Evolutionary conservation across 345 rosid genomes (phyloP).

Genomic region (Aquilaria yunnanensis): DNA sequence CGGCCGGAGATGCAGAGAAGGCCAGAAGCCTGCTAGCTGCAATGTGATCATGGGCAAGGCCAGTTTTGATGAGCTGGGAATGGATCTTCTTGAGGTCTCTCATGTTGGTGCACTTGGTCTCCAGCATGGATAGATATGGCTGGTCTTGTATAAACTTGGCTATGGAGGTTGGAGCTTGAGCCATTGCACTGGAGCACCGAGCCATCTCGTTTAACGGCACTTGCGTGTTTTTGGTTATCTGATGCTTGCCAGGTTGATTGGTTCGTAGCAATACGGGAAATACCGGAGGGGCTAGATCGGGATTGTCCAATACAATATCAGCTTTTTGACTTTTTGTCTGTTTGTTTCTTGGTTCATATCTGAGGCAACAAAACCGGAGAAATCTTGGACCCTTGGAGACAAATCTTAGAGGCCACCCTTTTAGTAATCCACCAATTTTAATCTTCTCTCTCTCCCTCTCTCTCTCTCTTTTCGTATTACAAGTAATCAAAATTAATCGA

Average conservation of each 20-base stretch:
- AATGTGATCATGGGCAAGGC: conserved; percentile 33
- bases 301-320: not conserved
- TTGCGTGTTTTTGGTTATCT: conserved; percentile 10
- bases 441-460: too few species aligned
- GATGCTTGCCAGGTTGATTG: not conserved
- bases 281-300: too few species aligned
- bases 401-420: too few species aligned
- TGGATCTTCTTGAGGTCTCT: conserved; percentile 63
- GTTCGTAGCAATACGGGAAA: not conserved
- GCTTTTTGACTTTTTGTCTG: not conserved
- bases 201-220: conserved; percentile 7
- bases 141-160: conserved; percentile 28
- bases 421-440: too few species aligned
- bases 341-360: not conserved
- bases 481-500: too few species aligned
- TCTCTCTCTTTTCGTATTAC: too few species aligned
- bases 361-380: too few species aligned
- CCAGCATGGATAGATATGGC: conserved; percentile 42
- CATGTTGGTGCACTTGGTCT: conserved; percentile 42
- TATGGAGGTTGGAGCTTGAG: conserved; percentile 25
- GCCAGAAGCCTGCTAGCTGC: conserved; percentile 66
- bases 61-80: conserved; percentile 67
- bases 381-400: too few species aligned
- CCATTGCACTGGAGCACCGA: conserved; percentile 14
- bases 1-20: conserved; percentile 46